A percentile compares a stretch with the other conserved stretches of the same genome.
Evolutionary conservation across 73 alveolate genomes (phyloP).

Genomic region (Paramecium biaurelia): DNA sequence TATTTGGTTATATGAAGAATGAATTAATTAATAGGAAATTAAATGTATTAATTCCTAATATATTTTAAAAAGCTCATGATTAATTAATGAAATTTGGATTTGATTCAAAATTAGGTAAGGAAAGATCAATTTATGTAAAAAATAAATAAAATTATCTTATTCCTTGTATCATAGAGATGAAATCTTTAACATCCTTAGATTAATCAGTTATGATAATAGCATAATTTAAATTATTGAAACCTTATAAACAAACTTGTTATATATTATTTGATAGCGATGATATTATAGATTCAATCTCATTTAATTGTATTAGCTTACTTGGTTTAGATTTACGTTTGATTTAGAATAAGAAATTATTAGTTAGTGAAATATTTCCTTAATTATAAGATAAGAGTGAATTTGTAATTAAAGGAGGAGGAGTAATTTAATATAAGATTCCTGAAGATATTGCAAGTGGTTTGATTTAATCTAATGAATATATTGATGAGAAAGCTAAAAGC

Average conservation of each 20-base stretch:
- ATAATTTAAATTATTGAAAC: background rate
- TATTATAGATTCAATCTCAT: slow-evolving; percentile 12
- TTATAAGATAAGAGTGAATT: background rate
- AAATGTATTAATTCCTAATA: slow-evolving; percentile 1
- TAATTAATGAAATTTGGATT: background rate
- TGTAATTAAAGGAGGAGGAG: background rate
- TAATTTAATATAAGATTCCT: background rate
- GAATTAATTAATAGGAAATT: slow-evolving; percentile 39
- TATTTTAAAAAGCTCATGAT: slow-evolving; percentile 32
- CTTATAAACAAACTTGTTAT: background rate
- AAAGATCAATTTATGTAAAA: slow-evolving; percentile 2
- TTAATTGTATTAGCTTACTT: background rate
- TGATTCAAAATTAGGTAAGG: background rate
- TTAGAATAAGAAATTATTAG: background rate
- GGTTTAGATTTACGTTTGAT: background rate
- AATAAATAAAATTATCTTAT: slow-evolving; percentile 9
- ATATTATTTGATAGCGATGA: slow-evolving; percentile 36
- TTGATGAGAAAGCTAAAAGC: background rate
- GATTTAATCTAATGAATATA: background rate
- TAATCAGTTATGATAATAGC: background rate
- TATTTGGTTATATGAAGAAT: slow-evolving; percentile 28
- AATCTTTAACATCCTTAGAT: background rate
- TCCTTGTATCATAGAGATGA: slow-evolving; percentile 11
- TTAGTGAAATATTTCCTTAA: background rate
- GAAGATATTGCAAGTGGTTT: slow-evolving; percentile 9